These are phyloP conservation scores for Blastocystis sp. DNA, from an alignment of 352 stramenopile species.

Conservation along the genomic window DNA sequence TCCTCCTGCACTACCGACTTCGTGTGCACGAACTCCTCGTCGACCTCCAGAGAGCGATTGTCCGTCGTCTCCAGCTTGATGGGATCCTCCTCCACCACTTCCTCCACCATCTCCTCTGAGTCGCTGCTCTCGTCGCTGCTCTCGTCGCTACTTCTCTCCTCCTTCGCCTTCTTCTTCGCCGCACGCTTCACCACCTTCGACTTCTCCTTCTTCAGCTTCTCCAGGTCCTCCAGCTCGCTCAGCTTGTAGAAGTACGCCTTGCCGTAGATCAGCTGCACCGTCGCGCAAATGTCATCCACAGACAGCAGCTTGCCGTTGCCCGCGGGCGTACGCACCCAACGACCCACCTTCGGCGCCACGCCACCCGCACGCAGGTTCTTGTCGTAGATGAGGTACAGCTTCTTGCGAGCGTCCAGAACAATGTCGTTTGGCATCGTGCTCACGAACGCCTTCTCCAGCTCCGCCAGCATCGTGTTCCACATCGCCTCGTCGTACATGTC, in stretches of 20 bases:
- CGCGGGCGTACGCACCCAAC: conserved; percentile 22
- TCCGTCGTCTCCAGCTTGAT: conserved; percentile 56
- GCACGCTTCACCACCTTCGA: conserved; percentile 25
- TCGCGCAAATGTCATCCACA: conserved; percentile 52
- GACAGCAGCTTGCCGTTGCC: conserved; percentile 50
- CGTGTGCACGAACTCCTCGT: conserved; percentile 8
- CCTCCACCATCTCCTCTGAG: neutral
- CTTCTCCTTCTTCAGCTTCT: conserved; percentile 57
- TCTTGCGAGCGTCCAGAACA: conserved; percentile 44
- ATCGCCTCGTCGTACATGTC: conserved; percentile 34
- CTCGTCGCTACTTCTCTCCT: neutral
- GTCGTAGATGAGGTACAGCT: conserved; percentile 55
- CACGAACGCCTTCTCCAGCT: conserved; percentile 45
- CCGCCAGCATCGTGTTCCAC: conserved; percentile 29
- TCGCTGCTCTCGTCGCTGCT: neutral
- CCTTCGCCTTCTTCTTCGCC: conserved; percentile 33
- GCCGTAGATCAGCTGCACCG: conserved; percentile 49
- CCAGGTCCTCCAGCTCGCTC: conserved; percentile 54
- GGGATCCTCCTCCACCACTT: conserved; percentile 6
- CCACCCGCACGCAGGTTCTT: conserved; percentile 45
- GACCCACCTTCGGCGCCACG: conserved; percentile 38
- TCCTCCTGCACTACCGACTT: conserved; percentile 38
- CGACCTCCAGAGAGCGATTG: conserved; percentile 2
- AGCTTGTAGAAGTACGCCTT: conserved; percentile 54
- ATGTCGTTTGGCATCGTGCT: conserved; percentile 43